Base-by-base conservation (phyloP, 805 yeast species). In the Candida insectalens region DNA sequence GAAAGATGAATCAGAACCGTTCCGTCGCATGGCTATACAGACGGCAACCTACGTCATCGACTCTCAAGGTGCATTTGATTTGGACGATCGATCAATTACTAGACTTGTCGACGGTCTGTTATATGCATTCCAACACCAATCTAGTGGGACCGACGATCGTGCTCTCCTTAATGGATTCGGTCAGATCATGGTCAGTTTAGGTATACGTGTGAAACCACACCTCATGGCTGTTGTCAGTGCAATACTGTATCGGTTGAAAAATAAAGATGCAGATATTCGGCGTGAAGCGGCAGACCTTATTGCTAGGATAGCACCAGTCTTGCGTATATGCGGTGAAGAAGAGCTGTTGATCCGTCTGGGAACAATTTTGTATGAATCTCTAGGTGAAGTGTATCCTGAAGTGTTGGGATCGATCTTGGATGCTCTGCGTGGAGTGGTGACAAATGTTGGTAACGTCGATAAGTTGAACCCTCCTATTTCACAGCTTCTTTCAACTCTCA, bases 371-470 rank as follows among this genome's bases (percentile, higher is more conserved):
- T 85, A 81, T 53, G 99, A 92, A 53, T 81, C 92, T 10, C 64
- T 92, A 7, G 98, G 98, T 14, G 99, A 92, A 51, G 89, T 81
- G 5, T 85, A 77, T 43, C 98, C 98, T 0, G 95, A 87, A 34
- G 96, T 87, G 2, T 62, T 92, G 30, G 96, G 95, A 0, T 82
- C 96, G 0, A 69, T 89, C 2, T 59, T 92, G 12, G 70, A 71
- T 13, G 95, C 95, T 0, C 56, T 89, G 45, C 57, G 69, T 34
- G 60, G 74, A 9, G 77, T 88, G 26, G 69, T 84, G 14, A 57
- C 65, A 2, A 71, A 69, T 14, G 66, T 80, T 29, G 82, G 81
- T 6, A 33, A 42, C 5, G 62, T 77, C 10, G 65, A 69, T 1
- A 57, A 67, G 2, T 59, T 85, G 53, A 77, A 80, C 46, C 97